These are phyloP conservation scores for Hanseniaspora hatyaiensis DNA, from an alignment of 805 yeast species.

Conservation along the genomic window DNA sequence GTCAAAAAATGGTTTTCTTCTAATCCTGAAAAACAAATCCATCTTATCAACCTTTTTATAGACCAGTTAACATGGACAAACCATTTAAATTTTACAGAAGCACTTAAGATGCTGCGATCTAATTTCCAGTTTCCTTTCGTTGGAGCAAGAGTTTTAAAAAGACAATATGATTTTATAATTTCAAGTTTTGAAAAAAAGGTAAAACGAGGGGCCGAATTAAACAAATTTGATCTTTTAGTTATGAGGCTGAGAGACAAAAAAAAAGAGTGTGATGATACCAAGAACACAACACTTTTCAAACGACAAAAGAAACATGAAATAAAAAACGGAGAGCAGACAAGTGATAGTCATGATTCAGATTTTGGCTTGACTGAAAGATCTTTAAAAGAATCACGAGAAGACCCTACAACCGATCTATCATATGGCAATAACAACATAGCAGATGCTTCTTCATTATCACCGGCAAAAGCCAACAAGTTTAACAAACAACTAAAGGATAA, in stretches of 20 bases:
- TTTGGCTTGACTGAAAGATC: not conserved
- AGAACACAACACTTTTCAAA: not conserved
- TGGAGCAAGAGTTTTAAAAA: conserved; percentile 13
- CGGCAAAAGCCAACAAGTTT: not conserved
- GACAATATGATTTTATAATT: conserved; percentile 10
- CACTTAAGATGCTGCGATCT: conserved; percentile 14
- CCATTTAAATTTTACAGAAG: conserved; percentile 16
- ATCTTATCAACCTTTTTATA: conserved; percentile 14
- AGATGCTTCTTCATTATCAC: not conserved
- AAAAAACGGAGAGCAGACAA: not conserved
- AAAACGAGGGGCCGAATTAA: not conserved
- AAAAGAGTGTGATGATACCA: conserved; percentile 10
- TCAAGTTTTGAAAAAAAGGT: conserved; percentile 6
- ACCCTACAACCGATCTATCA: not conserved
- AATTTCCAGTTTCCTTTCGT: conserved; percentile 15
- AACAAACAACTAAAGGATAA: too few species aligned
- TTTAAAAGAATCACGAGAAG: not conserved
- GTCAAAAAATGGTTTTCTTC: conserved; percentile 14
- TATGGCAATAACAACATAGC: not conserved
- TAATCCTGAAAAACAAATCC: conserved; percentile 11
- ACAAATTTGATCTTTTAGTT: conserved; percentile 7
- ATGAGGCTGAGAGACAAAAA: conserved; percentile 11
- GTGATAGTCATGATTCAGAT: not conserved
- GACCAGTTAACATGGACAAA: conserved; percentile 17
- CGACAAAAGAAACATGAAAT: not conserved